Evolutionary conservation across 768 basidiomycete species (phyloP), one percentile per base, ranked within the genome.

Genomic region (Tulasnella sp.): DNA sequence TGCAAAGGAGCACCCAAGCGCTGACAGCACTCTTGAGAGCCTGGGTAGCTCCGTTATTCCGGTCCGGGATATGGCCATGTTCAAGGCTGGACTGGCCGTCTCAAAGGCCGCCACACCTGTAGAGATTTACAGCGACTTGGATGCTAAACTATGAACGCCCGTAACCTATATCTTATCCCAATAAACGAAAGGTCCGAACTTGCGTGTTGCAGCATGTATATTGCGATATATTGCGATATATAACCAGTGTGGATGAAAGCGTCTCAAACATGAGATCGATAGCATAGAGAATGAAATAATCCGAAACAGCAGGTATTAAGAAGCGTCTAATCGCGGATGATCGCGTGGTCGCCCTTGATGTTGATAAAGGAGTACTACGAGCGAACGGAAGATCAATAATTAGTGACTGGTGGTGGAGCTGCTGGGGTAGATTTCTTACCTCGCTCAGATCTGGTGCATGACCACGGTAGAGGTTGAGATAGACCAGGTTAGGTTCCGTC

Each of bases 101-200:
- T 89, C 92, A 5, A 87, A 88, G 38, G 88, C 88, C 80, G 89
- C 93, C n/a, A 87, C 87, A 52, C 91, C 94, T 2, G 86, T 95
- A 81, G 91, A 81, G 44, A 76, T 75, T 38, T 81, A 81, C 74
- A 73, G 36, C 39, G 80, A 81, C 52, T 42, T 81, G 24, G 80
- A 62, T 40, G 80, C 80, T 71, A 81, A 80, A 75, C 72, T 81
- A 44, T 79, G 78, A 79, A 31, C 36, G 19, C 2, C 38, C 39
- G 38, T 74, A 40, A 74, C 42, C 21, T 24, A 16, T 38, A 48
- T 48, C 75, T 48, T 38, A 76, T 76, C 36, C 42, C 75, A 56
- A 31, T 48, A 74, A 48, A 74, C 34, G 34, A 40, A 74, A n/a
- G 0, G 31, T 42, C 38, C 24, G 27, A 2, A 24, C 21, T 42